These are phyloP conservation scores for Galerina marginata DNA, from an alignment of 768 basidiomycete genomes.

Conservation along the genomic window DNA sequence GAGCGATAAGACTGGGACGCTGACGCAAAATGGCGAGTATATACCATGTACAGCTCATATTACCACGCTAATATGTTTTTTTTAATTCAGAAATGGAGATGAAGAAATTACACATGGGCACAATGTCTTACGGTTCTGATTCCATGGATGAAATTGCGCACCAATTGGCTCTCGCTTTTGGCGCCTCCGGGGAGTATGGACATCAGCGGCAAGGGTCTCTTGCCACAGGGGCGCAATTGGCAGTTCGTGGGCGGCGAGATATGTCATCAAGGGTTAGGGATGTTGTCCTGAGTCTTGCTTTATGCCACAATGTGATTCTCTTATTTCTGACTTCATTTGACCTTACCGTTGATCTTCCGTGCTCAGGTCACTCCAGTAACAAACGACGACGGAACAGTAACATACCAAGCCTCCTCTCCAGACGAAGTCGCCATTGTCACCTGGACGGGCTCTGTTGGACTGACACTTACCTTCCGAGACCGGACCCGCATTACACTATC, in stretches of 20 bases:
- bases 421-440: conserved; percentile 99
- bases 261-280: conserved; percentile 95
- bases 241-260: conserved; percentile 86
- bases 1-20: conserved; percentile 97
- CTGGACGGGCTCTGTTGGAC: conserved; percentile 95
- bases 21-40: conserved; percentile 89
- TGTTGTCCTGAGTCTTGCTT: conserved; percentile 88
- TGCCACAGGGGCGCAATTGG: conserved; percentile 81
- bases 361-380: conserved; percentile 90
- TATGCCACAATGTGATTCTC: conserved; percentile 86
- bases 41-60: background rate
- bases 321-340: background rate
- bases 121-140: conserved; percentile 94
- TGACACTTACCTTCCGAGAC: conserved; percentile 88
- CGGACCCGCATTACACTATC: conserved; percentile 85
- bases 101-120: conserved; percentile 98
- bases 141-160: conserved; percentile 99
- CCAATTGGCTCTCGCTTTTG: conserved; percentile 88
- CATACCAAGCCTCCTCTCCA: conserved; percentile 98
- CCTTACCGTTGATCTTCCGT: background rate
- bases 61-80: background rate
- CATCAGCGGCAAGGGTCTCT: conserved; percentile 61
- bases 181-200: conserved; percentile 57
- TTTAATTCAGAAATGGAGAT: conserved; percentile 90
- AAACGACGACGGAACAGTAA: conserved; percentile 93